Base-by-base conservation (phyloP, 768 basidiomycete species). In the Stropharia rugosoannulata region DNA sequence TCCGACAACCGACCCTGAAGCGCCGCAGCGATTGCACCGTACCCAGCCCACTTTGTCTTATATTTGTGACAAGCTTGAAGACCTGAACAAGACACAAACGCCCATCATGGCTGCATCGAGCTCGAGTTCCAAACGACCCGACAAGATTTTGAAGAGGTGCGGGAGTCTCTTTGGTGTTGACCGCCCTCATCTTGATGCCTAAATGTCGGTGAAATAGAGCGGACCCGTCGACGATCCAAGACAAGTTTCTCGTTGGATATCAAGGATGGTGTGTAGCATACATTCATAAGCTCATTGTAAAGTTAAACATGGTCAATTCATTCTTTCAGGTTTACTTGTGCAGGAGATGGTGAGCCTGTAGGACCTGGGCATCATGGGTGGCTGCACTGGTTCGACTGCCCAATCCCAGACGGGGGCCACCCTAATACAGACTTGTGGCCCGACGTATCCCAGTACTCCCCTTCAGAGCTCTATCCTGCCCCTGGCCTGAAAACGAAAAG, bases 181-280 rank as follows among this genome's bases (percentile, higher is more conserved):
- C 8, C 29, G 9, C 3, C 29, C 8, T 16, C 1, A 16, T 41
- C 22, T 12, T 41, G 16, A n/a, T 41, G 39, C 9, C 4, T 44
- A 55, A 48, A 51, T 38, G 45, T 19, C 56, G 38, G 36, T 35
- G 42, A n/a, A 54, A 78, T 55, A 82, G 88, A 59, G 86, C 87
- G 9, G 79, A 89, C 65, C 83, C 91, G 22, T 79, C 79, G 5
- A 90, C 89, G 9, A 90, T 94, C 45, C 88, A 90, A 54, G 82
- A 90, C 72, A 94, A 93, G 65, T 84, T 92, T 62, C 70, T 94
- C 29, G 88, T 93, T 0, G 91, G 91, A 36, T 93, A 93, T 68
- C 92, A 93, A 71, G 92, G 90, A 67, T 93, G 91, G 91, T 90
- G 51, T 54, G 82, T 43, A 12, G 45, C 16, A 6, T 18, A 22